Evolutionary conservation across 169 alveolate species (phyloP).

Genomic region (Eimeria praecox): DNA sequence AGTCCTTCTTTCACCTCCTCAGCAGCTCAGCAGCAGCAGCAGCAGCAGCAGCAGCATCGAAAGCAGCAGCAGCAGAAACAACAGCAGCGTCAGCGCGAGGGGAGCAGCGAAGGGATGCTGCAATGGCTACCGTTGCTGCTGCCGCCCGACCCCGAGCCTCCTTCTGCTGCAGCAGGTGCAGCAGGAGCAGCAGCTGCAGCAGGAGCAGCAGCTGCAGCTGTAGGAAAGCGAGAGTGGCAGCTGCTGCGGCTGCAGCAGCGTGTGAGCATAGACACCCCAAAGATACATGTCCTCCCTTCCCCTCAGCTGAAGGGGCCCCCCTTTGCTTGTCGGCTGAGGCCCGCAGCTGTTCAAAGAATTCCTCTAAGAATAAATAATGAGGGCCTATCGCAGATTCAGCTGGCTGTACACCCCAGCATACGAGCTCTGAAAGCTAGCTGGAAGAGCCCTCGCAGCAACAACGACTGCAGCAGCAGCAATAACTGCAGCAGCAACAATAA

Average conservation of each 20-base stretch:
- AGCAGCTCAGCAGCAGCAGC: not conserved
- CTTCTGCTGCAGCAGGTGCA: not conserved
- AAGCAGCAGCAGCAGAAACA: slow-evolving; percentile 20
- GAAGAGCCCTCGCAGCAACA: not conserved
- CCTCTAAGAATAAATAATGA: not conserved
- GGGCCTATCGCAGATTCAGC: not conserved
- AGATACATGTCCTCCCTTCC: not conserved
- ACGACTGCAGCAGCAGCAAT: not conserved
- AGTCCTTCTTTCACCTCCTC: not conserved
- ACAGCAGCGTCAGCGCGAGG: not conserved
- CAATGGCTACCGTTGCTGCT: slow-evolving; percentile 51
- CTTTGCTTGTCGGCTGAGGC: not conserved
- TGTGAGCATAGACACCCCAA: not conserved
- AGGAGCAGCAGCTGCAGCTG: not conserved
- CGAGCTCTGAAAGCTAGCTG: slow-evolving; percentile 17
- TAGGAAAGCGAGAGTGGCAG: slow-evolving; percentile 11
- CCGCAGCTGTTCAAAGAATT: slow-evolving; percentile 5
- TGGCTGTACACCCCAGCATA: slow-evolving; percentile 12
- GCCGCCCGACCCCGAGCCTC: not conserved
- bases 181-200: not conserved
- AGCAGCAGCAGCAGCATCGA: not conserved
- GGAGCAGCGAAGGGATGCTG: not conserved
- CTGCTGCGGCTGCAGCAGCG: slow-evolving; percentile 61
- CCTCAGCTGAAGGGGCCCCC: not conserved
- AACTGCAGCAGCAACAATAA: not conserved